These are phyloP conservation scores for Malus hybrid DNA, from an alignment of 331 rosid species.

Conservation along the genomic window DNA sequence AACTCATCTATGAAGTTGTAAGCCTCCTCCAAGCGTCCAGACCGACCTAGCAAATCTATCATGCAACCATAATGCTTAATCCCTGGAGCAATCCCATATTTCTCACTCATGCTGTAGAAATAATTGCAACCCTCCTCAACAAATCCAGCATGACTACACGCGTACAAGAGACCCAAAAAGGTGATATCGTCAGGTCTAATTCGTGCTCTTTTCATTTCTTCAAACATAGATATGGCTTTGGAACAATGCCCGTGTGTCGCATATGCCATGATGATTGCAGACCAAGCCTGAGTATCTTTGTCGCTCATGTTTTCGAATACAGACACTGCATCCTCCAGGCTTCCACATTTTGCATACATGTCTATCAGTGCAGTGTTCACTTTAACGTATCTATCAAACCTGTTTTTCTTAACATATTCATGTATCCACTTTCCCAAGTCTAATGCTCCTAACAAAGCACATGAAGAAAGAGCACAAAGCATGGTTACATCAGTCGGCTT, in stretches of 20 bases:
- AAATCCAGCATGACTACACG: slow-evolving; percentile 80
- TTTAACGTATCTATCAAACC: slow-evolving; percentile 58
- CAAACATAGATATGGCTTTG: slow-evolving; percentile 46
- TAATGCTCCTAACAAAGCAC: slow-evolving; percentile 64
- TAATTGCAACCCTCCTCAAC: slow-evolving; percentile 58
- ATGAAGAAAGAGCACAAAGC: slow-evolving; percentile 66
- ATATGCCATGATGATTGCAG: slow-evolving; percentile 64
- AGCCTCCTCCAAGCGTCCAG: slow-evolving; percentile 69
- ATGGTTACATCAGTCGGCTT: slow-evolving; percentile 75
- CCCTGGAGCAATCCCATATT: slow-evolving; percentile 52
- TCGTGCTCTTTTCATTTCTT: slow-evolving; percentile 55
- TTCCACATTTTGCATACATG: slow-evolving; percentile 83
- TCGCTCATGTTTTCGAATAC: slow-evolving; percentile 56
- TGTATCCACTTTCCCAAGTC: slow-evolving; percentile 82
- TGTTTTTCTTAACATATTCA: slow-evolving; percentile 69
- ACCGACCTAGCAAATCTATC: slow-evolving; percentile 83
- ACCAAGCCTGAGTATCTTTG: slow-evolving; percentile 83
- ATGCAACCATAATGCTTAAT: slow-evolving; percentile 83
- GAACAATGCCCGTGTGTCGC: slow-evolving; percentile 74
- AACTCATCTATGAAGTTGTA: slow-evolving; percentile 55
- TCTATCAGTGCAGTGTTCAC: slow-evolving; percentile 82
- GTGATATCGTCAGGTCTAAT: slow-evolving; percentile 73
- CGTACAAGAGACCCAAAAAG: slow-evolving; percentile 63
- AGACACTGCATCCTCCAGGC: slow-evolving; percentile 53
- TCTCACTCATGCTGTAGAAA: slow-evolving; percentile 49